Evolutionary conservation across 2,329 filamentous ascomycete genomes (phyloP).

Genomic region (Penicillium sp.): DNA sequence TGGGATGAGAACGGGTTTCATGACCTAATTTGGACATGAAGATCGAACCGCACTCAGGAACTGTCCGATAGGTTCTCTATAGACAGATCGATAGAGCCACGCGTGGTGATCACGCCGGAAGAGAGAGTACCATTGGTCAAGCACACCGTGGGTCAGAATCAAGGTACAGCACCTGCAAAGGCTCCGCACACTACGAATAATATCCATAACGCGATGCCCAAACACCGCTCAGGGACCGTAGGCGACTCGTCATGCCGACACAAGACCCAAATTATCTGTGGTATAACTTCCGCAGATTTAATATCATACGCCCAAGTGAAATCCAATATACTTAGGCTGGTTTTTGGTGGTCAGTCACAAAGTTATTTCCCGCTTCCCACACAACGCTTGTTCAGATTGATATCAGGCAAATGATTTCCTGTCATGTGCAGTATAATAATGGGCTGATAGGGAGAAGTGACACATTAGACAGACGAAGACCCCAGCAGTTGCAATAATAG

Average conservation of each 20-base stretch:
- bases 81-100: not conserved
- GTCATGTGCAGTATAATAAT: not conserved
- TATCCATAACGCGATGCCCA: not conserved
- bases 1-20: not conserved
- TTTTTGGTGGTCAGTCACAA: not conserved
- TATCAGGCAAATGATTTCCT: not conserved
- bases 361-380: not conserved
- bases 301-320: not conserved
- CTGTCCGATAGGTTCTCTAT: not conserved
- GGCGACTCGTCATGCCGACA: not conserved
- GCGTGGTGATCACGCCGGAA: not conserved
- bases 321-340: not conserved
- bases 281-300: not conserved
- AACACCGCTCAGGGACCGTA: not conserved
- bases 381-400: not conserved
- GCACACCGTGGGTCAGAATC: not conserved
- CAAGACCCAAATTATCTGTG: not conserved
- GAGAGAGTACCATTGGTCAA: not conserved
- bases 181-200: not conserved
- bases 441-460: not conserved
- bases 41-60: not conserved
- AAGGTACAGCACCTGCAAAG: not conserved
- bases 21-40: not conserved
- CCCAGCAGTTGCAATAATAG: slow-evolving; percentile 1
- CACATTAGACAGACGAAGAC: not conserved